phyloP scores from a whole-genome alignment of 2,329 filamentous ascomycete species.

The Dactylellina leptospora region DNA sequence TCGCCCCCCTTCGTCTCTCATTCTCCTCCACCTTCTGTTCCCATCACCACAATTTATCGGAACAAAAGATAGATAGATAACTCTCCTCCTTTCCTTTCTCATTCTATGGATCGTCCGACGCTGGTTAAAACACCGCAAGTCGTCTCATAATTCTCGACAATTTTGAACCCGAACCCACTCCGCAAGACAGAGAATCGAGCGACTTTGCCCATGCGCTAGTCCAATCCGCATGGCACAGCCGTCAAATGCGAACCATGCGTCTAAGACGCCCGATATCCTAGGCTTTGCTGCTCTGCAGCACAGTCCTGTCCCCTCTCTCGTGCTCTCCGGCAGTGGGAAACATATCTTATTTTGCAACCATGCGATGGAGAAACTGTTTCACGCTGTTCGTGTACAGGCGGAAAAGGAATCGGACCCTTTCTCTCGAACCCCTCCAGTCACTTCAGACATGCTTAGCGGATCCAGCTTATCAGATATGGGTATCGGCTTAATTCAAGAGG shows the following conservation, averaged over 20 bases:
- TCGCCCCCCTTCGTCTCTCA: slow-evolving; percentile 8
- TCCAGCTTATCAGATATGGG: slow-evolving; percentile 45
- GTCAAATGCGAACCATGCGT: slow-evolving; percentile 40
- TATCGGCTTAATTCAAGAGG: slow-evolving; percentile 48
- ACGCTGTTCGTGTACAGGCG: slow-evolving; percentile 17
- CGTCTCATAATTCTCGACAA: slow-evolving; percentile 27
- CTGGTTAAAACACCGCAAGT: slow-evolving; percentile 39
- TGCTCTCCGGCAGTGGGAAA: slow-evolving; percentile 33
- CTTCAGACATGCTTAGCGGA: slow-evolving; percentile 41
- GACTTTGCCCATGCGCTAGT: slow-evolving; percentile 10
- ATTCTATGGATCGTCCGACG: slow-evolving; percentile 22
- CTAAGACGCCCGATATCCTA: slow-evolving; percentile 30
- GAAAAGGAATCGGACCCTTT: slow-evolving; percentile 41
- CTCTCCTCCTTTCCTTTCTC: not conserved
- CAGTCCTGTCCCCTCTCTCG: slow-evolving; percentile 26
- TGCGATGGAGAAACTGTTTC: slow-evolving; percentile 47
- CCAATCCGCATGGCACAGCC: slow-evolving; percentile 45
- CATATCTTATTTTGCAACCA: slow-evolving; percentile 48
- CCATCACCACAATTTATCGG: not conserved
- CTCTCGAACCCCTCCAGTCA: slow-evolving; percentile 23
- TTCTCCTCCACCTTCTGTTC: not conserved
- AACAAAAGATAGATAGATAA: too few relatives aligned
- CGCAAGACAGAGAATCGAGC: slow-evolving; percentile 3
- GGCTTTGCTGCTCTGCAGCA: slow-evolving; percentile 40
- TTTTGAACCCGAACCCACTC: not conserved